A percentile compares a stretch with the other conserved stretches of the same genome.
Conservation (phyloP, 2,329 filamentous ascomycete genomes). For the Arthrobotrys entomopaga region DNA sequence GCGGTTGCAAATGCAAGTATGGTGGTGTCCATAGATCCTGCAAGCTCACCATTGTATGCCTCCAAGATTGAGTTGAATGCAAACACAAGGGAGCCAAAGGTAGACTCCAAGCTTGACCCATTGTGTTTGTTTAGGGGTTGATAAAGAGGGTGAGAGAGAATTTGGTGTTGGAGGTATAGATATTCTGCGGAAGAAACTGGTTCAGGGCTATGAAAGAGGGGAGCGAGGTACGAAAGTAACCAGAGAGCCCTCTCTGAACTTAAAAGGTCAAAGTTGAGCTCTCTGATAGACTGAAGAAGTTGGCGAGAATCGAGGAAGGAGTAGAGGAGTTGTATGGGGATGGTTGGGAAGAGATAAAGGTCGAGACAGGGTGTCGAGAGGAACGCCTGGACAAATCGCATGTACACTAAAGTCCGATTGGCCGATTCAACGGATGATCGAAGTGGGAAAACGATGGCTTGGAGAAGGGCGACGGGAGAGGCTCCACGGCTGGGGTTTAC, state of each 20-base stretch:
- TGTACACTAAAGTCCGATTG: conserved; percentile 7
- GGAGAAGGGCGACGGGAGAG: conserved; percentile 1
- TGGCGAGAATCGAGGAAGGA: conserved; percentile 18
- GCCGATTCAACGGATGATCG: conserved; percentile 15
- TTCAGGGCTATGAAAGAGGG: conserved; percentile 10
- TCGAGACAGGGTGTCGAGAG: conserved; percentile 32
- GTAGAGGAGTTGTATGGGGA: conserved; percentile 17
- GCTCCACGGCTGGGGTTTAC: background rate
- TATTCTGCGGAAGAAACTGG: background rate
- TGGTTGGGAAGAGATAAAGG: conserved; percentile 12
- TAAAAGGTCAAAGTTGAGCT: conserved; percentile 13
- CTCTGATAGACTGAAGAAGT: conserved; percentile 6
- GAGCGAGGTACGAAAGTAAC: conserved; percentile 36
- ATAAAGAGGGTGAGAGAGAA: conserved; percentile 23
- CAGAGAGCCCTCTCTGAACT: conserved; percentile 15
- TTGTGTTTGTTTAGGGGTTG: background rate
- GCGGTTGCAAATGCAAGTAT: background rate
- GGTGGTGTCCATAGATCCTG: background rate
- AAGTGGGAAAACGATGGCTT: conserved; percentile 32
- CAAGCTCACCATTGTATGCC: conserved; percentile 3
- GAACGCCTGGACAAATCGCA: conserved; percentile 31
- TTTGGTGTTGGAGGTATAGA: conserved; percentile 1
- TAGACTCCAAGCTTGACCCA: background rate
- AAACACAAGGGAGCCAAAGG: conserved; percentile 8
- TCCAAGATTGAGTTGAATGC: conserved; percentile 23